Evolutionary conservation across 306 rosid species (phyloP).

Genomic region (Luffa aegyptiaca): DNA sequence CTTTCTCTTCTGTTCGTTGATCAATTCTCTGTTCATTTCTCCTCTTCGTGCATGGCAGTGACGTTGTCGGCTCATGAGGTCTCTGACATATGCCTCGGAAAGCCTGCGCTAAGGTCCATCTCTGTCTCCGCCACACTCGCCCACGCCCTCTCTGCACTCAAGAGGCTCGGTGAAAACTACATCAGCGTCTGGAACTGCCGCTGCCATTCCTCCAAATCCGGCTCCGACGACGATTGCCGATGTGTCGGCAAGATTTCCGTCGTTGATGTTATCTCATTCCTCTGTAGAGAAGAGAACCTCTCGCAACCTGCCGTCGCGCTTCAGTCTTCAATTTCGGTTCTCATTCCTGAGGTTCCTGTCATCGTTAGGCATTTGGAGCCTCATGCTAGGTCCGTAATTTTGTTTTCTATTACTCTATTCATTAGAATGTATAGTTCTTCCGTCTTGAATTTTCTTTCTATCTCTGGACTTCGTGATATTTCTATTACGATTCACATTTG

Average conservation of each 20-base stretch:
- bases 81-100: constrained; percentile 78
- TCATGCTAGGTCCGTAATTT: constrained; percentile 41
- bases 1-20: not conserved
- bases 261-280: constrained; percentile 49
- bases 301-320: constrained; percentile 47
- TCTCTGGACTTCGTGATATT: not conserved
- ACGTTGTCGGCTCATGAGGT: constrained; percentile 36
- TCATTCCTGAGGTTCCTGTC: constrained; percentile 15
- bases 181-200: constrained; percentile 71
- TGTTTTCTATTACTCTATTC: not conserved
- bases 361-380: constrained; percentile 56
- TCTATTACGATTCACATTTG: not conserved
- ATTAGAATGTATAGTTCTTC: not conserved
- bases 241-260: constrained; percentile 63
- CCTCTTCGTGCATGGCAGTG: constrained; percentile 63
- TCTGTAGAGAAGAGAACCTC: constrained; percentile 34
- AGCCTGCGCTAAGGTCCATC: constrained; percentile 59
- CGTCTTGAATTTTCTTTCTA: not conserved
- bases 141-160: constrained; percentile 49
- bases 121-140: constrained; percentile 42
- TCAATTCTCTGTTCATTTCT: not conserved
- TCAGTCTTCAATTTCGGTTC: constrained; percentile 30
- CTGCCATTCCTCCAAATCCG: constrained; percentile 27
- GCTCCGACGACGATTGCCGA: constrained; percentile 20
- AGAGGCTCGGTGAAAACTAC: constrained; percentile 25